A percentile compares a stretch with the other conserved stretches of the same genome.
These are phyloP conservation scores for Celoporthe dispersa DNA, from an alignment of 2,329 filamentous ascomycete genomes.

Conservation along the genomic window DNA sequence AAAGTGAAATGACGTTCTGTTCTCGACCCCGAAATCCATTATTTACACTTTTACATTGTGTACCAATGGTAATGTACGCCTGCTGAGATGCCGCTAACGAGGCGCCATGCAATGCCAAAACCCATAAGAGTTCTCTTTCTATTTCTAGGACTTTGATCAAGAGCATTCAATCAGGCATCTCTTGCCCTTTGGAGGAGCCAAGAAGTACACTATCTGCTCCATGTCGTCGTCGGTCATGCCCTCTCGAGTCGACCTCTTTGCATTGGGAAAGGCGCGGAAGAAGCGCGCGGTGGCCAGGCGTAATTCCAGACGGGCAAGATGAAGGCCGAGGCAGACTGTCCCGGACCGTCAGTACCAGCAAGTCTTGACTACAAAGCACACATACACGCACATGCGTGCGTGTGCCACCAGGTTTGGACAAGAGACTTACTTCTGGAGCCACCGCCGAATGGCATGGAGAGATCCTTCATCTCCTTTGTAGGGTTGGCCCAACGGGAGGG, in stretches of 20 bases:
- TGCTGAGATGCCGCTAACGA: too few relatives aligned
- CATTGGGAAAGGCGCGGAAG: conserved; percentile 44
- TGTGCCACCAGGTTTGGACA: conserved; percentile 31
- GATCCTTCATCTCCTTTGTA: conserved; percentile 38
- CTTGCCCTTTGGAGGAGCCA: conserved; percentile 36
- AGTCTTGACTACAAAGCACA: conserved; percentile 36
- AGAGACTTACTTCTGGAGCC: conserved; percentile 36
- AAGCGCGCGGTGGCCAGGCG: conserved; percentile 53
- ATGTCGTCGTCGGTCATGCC: conserved; percentile 40
- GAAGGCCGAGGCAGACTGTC: conserved; percentile 55
- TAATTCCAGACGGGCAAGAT: conserved; percentile 59
- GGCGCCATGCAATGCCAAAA: not conserved
- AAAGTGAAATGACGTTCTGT: too few relatives aligned
- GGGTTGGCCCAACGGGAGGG: conserved; percentile 44
- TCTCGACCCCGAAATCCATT: too few relatives aligned
- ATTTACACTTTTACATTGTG: too few relatives aligned
- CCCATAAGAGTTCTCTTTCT: too few relatives aligned
- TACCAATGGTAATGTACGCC: too few relatives aligned
- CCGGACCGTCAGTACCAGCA: conserved; percentile 48
- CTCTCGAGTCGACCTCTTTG: conserved; percentile 35
- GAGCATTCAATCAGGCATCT: conserved; percentile 37
- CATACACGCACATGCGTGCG: not conserved
- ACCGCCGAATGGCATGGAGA: conserved; percentile 37
- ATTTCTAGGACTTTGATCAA: not conserved
- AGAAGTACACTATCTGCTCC: conserved; percentile 36